These are phyloP conservation scores for Hypericum perforatum DNA, from an alignment of 345 rosid species.

Conservation along the genomic window DNA sequence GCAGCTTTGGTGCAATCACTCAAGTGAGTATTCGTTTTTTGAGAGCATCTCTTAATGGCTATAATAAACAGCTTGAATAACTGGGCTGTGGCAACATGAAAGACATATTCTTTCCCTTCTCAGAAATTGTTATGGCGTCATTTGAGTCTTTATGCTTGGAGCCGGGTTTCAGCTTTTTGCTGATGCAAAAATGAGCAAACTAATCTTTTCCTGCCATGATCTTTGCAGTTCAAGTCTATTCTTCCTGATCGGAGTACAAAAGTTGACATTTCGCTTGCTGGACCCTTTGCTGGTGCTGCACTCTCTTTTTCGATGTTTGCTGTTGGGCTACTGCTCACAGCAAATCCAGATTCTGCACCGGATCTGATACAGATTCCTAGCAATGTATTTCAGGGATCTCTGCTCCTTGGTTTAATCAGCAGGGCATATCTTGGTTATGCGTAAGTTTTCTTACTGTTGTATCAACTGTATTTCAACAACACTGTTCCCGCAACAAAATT, in stretches of 20 bases:
- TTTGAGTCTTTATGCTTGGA: neutral
- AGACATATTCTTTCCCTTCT: too few species aligned
- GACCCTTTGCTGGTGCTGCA: slow-evolving; percentile 89
- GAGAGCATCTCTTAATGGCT: neutral
- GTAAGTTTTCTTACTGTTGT: slow-evolving; percentile 39
- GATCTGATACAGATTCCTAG: slow-evolving; percentile 93
- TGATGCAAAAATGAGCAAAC: too few species aligned
- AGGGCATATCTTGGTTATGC: slow-evolving; percentile 80
- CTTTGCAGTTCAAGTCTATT: slow-evolving; percentile 78
- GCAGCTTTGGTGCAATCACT: slow-evolving; percentile 96
- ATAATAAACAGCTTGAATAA: too few species aligned
- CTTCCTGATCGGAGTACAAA: slow-evolving; percentile 83
- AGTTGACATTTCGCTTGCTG: slow-evolving; percentile 85
- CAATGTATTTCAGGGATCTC: slow-evolving; percentile 81
- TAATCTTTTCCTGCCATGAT: neutral
- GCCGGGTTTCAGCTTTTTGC: neutral
- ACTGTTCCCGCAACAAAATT: neutral
- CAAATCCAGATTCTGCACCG: slow-evolving; percentile 58
- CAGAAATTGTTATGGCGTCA: neutral
- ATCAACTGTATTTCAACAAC: slow-evolving; percentile 9
- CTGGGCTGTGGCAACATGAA: too few species aligned
- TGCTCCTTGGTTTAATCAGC: slow-evolving; percentile 93
- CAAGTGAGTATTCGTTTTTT: slow-evolving; percentile 37
- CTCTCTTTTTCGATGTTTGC: slow-evolving; percentile 79
- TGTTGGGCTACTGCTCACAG: slow-evolving; percentile 79